These are phyloP conservation scores for Silene vulgaris DNA, from an alignment of 179 eudicot genomes.

Conservation along the genomic window DNA sequence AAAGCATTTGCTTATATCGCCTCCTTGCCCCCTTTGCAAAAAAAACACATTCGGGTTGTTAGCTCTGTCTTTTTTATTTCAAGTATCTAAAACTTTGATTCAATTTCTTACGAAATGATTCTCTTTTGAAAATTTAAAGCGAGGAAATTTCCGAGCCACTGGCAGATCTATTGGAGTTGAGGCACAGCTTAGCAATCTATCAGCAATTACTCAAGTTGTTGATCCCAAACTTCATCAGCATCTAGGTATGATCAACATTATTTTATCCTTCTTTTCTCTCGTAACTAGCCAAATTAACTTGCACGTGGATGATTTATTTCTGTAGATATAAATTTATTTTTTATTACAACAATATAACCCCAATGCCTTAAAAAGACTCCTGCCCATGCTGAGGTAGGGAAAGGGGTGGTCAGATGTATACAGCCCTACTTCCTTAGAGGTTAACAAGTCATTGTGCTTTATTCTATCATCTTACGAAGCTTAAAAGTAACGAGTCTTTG, in stretches of 20 bases:
- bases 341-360: neutral
- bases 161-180: slow-evolving; percentile 93
- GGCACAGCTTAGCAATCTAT: slow-evolving; percentile 71
- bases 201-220: slow-evolving; percentile 79
- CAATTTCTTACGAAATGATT: slow-evolving; percentile 29
- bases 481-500: neutral
- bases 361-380: neutral
- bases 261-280: neutral
- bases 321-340: neutral
- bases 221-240: slow-evolving; percentile 98
- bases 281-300: neutral
- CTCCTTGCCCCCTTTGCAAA: too few relatives aligned
- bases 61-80: neutral
- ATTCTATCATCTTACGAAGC: neutral
- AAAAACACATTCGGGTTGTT: too few relatives aligned
- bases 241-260: slow-evolving; percentile 49
- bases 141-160: slow-evolving; percentile 94
- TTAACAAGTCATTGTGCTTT: neutral
- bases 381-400: neutral
- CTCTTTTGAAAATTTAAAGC: slow-evolving; percentile 48
- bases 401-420: too few relatives aligned
- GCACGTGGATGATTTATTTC: neutral
- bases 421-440: neutral
- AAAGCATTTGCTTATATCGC: too few relatives aligned
- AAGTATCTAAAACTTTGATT: slow-evolving; percentile 12